A percentile compares a stretch with the other conserved stretches of the same genome.
phyloP scores from a whole-genome alignment of 1,284 basidiomycete genomes.

The Cutaneotrichosporon sp. region DNA sequence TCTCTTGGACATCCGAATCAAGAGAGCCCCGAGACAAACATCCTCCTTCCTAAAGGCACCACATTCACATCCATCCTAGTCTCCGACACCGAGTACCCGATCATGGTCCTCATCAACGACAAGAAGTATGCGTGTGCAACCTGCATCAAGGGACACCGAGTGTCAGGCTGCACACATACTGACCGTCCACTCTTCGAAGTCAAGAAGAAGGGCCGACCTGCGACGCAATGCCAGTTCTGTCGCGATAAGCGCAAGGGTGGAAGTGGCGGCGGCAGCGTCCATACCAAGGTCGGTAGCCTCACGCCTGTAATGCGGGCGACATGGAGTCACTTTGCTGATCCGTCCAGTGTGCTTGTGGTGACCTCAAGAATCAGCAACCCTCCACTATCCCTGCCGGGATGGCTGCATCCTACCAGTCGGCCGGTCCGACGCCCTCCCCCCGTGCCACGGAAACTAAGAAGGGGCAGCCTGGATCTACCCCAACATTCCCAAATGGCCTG shows the following conservation, averaged over 20 bases:
- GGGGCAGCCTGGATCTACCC: slow-evolving; percentile 42
- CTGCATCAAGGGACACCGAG: slow-evolving; percentile 79
- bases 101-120: slow-evolving; percentile 68
- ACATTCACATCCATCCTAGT: not conserved
- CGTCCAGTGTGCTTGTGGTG: slow-evolving; percentile 44
- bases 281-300: slow-evolving; percentile 36
- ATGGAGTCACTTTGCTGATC: slow-evolving; percentile 18
- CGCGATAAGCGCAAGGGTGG: slow-evolving; percentile 68
- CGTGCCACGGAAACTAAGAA: slow-evolving; percentile 37
- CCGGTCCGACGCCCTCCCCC: slow-evolving; percentile 46
- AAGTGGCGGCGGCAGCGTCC: slow-evolving; percentile 35
- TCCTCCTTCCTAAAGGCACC: not conserved
- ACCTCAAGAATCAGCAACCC: slow-evolving; percentile 28
- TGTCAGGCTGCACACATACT: slow-evolving; percentile 70
- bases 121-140: slow-evolving; percentile 70
- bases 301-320: not conserved
- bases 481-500: slow-evolving; percentile 53
- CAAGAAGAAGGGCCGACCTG: slow-evolving; percentile 72
- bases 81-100: slow-evolving; percentile 8
- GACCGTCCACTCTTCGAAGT: slow-evolving; percentile 75
- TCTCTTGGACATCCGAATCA: not conserved
- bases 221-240: slow-evolving; percentile 76
- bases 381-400: slow-evolving; percentile 14
- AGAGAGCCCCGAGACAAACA: not conserved
- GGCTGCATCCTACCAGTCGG: slow-evolving; percentile 41